Evolutionary conservation across 192 early-diverging fungal genomes (phyloP).

Genomic region (Coemansia sp.): DNA sequence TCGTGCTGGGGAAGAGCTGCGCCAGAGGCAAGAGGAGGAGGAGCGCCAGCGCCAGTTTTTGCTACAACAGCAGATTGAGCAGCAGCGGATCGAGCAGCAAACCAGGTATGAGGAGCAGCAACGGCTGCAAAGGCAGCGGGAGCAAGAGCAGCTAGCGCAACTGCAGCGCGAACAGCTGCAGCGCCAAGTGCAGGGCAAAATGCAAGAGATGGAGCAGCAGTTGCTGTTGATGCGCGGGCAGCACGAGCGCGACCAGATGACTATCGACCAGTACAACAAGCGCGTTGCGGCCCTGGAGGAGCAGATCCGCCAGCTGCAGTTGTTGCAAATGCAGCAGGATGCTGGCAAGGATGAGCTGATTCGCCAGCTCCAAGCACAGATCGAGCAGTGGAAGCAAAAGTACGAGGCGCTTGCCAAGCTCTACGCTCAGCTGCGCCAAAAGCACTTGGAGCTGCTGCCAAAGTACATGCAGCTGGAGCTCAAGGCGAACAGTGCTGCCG

Average conservation of each 20-base stretch:
- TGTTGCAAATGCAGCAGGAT: constrained; percentile 71
- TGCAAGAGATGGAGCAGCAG: constrained; percentile 80
- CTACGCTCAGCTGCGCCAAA: constrained; percentile 95
- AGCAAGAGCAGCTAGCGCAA: constrained; percentile 73
- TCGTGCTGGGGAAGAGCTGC: constrained; percentile 63
- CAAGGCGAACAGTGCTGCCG: constrained; percentile 80
- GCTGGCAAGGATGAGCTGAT: constrained; percentile 84
- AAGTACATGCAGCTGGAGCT: constrained; percentile 86
- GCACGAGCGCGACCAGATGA: constrained; percentile 78
- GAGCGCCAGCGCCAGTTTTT: constrained; percentile 57
- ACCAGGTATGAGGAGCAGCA: constrained; percentile 78
- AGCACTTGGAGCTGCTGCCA: constrained; percentile 88
- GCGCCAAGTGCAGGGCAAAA: constrained; percentile 72
- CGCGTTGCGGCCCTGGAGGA: constrained; percentile 82
- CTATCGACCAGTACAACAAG: constrained; percentile 85
- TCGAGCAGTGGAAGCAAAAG: constrained; percentile 96
- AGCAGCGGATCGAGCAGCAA: constrained; percentile 70
- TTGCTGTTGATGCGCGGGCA: constrained; percentile 75
- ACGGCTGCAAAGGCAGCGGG: constrained; percentile 67
- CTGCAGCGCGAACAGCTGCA: constrained; percentile 80
- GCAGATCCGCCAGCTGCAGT: constrained; percentile 72
- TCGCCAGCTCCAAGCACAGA: constrained; percentile 83
- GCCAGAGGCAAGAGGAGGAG: constrained; percentile 66
- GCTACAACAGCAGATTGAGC: constrained; percentile 58
- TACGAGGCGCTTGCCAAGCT: constrained; percentile 97